Evolutionary conservation across 106 monocot genomes (phyloP), one percentile per base, ranked within the genome.

Genomic region (Chionographis japonica): DNA sequence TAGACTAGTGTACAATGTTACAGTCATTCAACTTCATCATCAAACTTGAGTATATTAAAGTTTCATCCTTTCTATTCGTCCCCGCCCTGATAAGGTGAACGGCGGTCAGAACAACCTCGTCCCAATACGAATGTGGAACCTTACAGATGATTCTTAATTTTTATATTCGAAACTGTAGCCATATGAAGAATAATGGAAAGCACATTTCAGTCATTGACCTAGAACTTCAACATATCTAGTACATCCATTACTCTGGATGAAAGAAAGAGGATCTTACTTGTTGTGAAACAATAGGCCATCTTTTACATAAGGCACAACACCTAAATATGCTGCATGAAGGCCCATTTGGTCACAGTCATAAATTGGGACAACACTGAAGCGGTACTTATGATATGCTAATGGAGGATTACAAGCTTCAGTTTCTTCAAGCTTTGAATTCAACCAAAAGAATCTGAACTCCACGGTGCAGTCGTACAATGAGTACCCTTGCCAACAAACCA

Each of bases 401-500:
- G 98, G 93, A 60, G 85, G 80, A 66, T 98, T 75, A 73, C 84
- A 87, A 42, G 93, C 93, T 60, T 87, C 87, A 54, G 83, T 72
- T 85, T 98, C 93, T 2, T 62, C 74, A 73, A 98, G 83, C 75
- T 98, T 98, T 11, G 98, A 93, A 55, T 90, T 98, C 65, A 90
- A 74, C 98, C 98, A 93, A 77, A 90, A 90, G 66, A 98, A 98
- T 66, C 98, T 89, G 79, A 98, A 98, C 65, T 98, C 98, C 10
- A 83, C 74, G 52, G 68, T 85, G 75, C 98, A 98, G 13, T 98
- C 93, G 54, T 98, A 98, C 46, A 90, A 81, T 43, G 98, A 85
- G 62, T 98, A 93, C 2, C 98, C 92, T 69, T 85, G 56, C 98
- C 98, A 93, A 75, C 93, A 93, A 50, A 98, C 74, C 98, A 98